Evolutionary conservation across 2,329 filamentous ascomycete species (phyloP).

Genomic region (Didymosphaeria variabile): DNA sequence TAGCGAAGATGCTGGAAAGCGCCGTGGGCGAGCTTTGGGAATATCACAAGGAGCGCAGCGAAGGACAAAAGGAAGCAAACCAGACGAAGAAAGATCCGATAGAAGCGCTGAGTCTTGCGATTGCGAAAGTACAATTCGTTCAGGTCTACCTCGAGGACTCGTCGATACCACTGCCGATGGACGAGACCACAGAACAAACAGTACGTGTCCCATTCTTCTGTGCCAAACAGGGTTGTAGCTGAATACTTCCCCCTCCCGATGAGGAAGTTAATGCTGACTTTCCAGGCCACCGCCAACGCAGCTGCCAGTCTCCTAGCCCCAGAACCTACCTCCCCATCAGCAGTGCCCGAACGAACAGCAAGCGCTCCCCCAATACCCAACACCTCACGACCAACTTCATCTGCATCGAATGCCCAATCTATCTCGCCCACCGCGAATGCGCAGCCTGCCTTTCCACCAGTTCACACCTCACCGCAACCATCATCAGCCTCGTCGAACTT

Average conservation of each 20-base stretch:
- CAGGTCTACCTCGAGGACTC: slow-evolving; percentile 61
- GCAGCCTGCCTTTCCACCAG: slow-evolving; percentile 30
- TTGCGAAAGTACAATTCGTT: slow-evolving; percentile 61
- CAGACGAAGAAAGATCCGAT: slow-evolving; percentile 44
- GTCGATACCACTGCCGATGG: slow-evolving; percentile 53
- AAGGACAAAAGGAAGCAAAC: slow-evolving; percentile 35
- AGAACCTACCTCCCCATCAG: slow-evolving; percentile 23
- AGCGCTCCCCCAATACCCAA: slow-evolving; percentile 33
- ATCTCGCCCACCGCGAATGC: slow-evolving; percentile 20
- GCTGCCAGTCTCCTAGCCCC: slow-evolving; percentile 32
- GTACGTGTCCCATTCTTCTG: slow-evolving; percentile 1
- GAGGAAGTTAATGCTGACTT: neutral
- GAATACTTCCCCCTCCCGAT: neutral
- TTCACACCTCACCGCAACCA: slow-evolving; percentile 7
- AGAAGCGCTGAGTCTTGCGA: slow-evolving; percentile 56
- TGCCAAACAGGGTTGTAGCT: no score
- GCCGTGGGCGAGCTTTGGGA: slow-evolving; percentile 71
- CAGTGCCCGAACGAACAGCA: slow-evolving; percentile 29
- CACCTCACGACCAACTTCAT: slow-evolving; percentile 14
- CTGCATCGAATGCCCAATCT: slow-evolving; percentile 1
- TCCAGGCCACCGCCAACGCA: slow-evolving; percentile 28
- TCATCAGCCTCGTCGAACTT: slow-evolving; percentile 37
- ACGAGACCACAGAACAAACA: slow-evolving; percentile 45
- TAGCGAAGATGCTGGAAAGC: slow-evolving; percentile 74
- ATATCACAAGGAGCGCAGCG: slow-evolving; percentile 63